Base-by-base conservation (phyloP, 805 yeast species). In the Lipomyces yamadae region DNA sequence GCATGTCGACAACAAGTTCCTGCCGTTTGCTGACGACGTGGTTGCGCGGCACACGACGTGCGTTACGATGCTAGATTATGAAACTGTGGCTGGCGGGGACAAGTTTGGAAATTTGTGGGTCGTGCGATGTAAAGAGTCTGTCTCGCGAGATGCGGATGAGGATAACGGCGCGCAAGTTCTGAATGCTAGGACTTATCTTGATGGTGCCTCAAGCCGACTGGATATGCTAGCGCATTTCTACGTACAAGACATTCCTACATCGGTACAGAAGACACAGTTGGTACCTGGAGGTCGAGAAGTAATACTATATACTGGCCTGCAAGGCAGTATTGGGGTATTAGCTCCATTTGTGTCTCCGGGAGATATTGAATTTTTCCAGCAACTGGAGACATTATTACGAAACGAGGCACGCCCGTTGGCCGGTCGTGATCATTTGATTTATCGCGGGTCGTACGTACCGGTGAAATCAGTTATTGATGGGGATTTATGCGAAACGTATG, bases 31-130 rank as follows among this genome's bases (percentile, higher is more conserved):
- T 0, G 92, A 87, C 73, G 98, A 95, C 77, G 76, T 82, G 0
- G 78, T 88, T 50, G 81, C 87, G 42, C 80, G 97, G 39, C 90
- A 89, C 73, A 82, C 89, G 2, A 88, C 96, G 0, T 72, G 86
- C 2, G 72, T 89, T 55, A 74, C 81, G 2, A 78, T 85, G 70
- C 77, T 95, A 4, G 98, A 95, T 75, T 84, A 86, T 68, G 86
- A 86, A 64, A 92, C 97, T 0, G 85, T 90, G 0, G 79, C 89
- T 53, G 91, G 91, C 0, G 97, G 97, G 13, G 98, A 95, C 75
- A 88, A 87, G 74, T 92, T 90, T 77, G 98, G 98, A 0, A 91
- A 89, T 72, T 58, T 92, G 0, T 87, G 88, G 77, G 83, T 90
- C 0, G 77, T 91, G 53, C 79, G 97, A 66, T 77, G 89, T 53